Conservation (phyloP, 495 filamentous ascomycete genomes). For the Hypomontagnella submonticulosa region DNA sequence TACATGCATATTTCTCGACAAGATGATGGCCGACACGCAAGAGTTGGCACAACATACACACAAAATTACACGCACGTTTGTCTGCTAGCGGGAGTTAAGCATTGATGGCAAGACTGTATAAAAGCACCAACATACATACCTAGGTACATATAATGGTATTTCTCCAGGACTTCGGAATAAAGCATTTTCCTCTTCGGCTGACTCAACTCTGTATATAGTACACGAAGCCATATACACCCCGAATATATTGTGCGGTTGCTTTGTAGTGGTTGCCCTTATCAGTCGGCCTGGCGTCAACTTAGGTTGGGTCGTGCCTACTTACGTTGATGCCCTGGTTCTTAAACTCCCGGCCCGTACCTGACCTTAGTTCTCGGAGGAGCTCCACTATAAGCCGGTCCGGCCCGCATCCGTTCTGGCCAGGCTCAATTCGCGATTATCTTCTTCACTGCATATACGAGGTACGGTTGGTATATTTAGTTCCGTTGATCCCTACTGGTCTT, state of each 20-base stretch:
- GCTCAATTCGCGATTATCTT: background rate
- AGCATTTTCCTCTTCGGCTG: background rate
- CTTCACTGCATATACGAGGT: too few relatives aligned
- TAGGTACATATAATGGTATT: constrained; percentile 20
- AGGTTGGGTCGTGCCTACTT: background rate
- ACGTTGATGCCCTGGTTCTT: background rate
- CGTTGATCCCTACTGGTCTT: too few relatives aligned
- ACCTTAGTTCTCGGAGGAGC: constrained; percentile 10
- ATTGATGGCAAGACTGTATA: constrained; percentile 30
- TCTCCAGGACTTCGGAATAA: constrained; percentile 16
- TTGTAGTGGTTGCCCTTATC: too few relatives aligned
- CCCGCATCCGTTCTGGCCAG: background rate
- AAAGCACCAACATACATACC: constrained; percentile 7
- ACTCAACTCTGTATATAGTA: too few relatives aligned
- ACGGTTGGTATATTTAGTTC: too few relatives aligned
- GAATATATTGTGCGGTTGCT: too few relatives aligned
- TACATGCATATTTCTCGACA: constrained; percentile 11
- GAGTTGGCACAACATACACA: constrained; percentile 23
- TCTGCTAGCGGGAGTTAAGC: constrained; percentile 38
- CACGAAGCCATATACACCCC: too few relatives aligned
- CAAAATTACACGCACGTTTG: constrained; percentile 5
- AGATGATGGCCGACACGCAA: constrained; percentile 10
- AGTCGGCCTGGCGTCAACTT: background rate
- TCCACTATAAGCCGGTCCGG: constrained; percentile 31
- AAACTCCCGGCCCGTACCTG: constrained; percentile 2